Evolutionary conservation across 192 early-diverging fungal species (phyloP), one percentile per base, ranked within the genome.

Genomic region (Kickxella alabastrina): DNA sequence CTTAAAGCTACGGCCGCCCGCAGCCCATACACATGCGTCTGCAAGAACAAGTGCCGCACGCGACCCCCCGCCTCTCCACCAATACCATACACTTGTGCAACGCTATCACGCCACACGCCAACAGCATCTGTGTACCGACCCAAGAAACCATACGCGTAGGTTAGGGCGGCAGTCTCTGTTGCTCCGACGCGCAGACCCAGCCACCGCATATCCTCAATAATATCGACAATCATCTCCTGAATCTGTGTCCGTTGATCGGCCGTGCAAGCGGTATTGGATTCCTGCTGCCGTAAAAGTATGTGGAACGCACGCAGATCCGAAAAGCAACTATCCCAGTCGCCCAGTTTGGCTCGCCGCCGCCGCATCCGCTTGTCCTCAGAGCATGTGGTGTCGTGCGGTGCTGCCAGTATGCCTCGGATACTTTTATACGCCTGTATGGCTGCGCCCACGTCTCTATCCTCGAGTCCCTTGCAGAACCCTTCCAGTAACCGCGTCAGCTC

Each of bases 11-110:
- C 55, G 1, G 70, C 69, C 0, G 69, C 57, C n/a, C 23, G 37
- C 15, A 73, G 45, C 3, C 62, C 70, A 36, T 65, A 51, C 12
- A 17, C n/a, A 24, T 73, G 70, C 0, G 62, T 62, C 47, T 73
- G 62, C 3, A 57, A 57, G 29, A 65, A 72, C 54, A 72, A 2
- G 10, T 43, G 52, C 6, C 40, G 24, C 6, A 19, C 21, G 22
- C 26, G 6, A 23, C 19, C 23, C 14, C 31, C 24, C 2, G 7
- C 13, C 4, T 34, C 12, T 12, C 12, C 42, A 1, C 22, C 3
- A 5, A 10, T 27, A 3, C 12, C 22, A 7, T 25, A 10, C 12
- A 21, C 14, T 22, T 47, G 31, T 2, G 45, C 35, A 21, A 61
- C 34, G 14, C 28, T 21, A 6, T 34, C 40, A 26, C 39, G 49